Evolutionary conservation across 1,284 basidiomycete species (phyloP).

Genomic region (Cutaneotrichosporon sp.): DNA sequence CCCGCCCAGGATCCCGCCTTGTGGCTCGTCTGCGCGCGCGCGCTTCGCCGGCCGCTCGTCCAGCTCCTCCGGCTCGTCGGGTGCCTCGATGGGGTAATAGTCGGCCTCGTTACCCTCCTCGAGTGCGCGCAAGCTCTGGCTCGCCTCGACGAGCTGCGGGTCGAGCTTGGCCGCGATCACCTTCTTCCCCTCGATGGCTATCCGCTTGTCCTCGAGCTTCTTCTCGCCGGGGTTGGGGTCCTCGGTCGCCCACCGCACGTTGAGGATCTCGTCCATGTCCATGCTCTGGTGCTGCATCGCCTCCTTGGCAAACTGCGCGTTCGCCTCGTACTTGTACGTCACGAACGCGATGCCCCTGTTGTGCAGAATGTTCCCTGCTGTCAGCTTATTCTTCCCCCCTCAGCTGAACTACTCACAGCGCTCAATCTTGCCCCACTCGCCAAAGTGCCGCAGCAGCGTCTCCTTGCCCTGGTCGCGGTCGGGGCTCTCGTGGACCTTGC

Average conservation of each 20-base stretch:
- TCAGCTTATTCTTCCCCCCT: conserved; percentile 5
- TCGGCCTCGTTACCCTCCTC: conserved; percentile 63
- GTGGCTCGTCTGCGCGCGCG: conserved; percentile 42
- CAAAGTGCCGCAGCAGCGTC: conserved; percentile 86
- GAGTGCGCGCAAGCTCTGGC: conserved; percentile 74
- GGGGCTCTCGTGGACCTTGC: conserved; percentile 88
- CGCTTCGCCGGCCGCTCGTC: conserved; percentile 45
- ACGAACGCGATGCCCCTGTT: conserved; percentile 97
- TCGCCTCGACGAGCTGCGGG: conserved; percentile 79
- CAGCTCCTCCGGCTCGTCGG: conserved; percentile 34
- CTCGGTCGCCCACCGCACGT: conserved; percentile 97
- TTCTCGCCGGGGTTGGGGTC: conserved; percentile 91
- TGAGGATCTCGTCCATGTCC: conserved; percentile 96
- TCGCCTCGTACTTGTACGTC: conserved; percentile 82
- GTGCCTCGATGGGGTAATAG: conserved; percentile 49
- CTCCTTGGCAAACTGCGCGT: conserved; percentile 97
- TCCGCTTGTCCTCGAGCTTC: conserved; percentile 73
- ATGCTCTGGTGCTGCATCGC: conserved; percentile 98
- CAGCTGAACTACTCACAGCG: conserved; percentile 65
- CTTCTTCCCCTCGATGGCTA: conserved; percentile 78
- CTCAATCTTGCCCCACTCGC: conserved; percentile 96
- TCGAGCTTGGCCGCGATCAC: conserved; percentile 70
- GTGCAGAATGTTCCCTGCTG: conserved; percentile 80
- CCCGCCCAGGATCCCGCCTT: conserved; percentile 65
- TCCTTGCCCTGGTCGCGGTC: conserved; percentile 86